Percentiles rank a stretch among this genome's conserved stretches.
phyloP scores from a whole-genome alignment of 2,329 filamentous ascomycete genomes.

The Sclerotinia subarctica region DNA sequence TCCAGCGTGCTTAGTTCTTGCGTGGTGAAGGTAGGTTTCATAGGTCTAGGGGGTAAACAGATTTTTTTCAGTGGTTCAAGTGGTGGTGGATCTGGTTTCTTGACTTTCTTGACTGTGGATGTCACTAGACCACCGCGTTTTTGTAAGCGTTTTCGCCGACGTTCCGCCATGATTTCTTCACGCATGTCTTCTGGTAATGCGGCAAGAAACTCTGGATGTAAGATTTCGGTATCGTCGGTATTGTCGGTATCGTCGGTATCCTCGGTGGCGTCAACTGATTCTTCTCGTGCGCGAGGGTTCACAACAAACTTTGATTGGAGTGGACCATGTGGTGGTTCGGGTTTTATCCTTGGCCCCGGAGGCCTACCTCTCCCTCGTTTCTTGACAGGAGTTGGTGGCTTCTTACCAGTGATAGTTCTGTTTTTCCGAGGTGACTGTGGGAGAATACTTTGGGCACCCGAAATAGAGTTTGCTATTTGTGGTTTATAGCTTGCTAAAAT shows the following conservation, averaged over 20 bases:
- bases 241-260: too few species aligned
- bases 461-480: slow-evolving; percentile 24
- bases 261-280: slow-evolving; percentile 58
- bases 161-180: slow-evolving; percentile 73
- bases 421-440: slow-evolving; percentile 55
- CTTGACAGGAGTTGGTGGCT: slow-evolving; percentile 56
- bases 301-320: slow-evolving; percentile 18
- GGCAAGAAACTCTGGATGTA: slow-evolving; percentile 65
- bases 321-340: slow-evolving; percentile 9
- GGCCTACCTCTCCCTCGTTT: slow-evolving; percentile 47
- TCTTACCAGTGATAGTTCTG: slow-evolving; percentile 39
- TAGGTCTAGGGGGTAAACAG: slow-evolving; percentile 48
- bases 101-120: slow-evolving; percentile 24
- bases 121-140: slow-evolving; percentile 44
- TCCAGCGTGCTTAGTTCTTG: slow-evolving; percentile 50
- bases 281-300: slow-evolving; percentile 41
- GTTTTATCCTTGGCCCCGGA: slow-evolving; percentile 40
- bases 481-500: slow-evolving; percentile 67
- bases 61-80: slow-evolving; percentile 39
- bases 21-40: slow-evolving; percentile 60
- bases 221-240: slow-evolving; percentile 59
- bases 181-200: slow-evolving; percentile 80
- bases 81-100: slow-evolving; percentile 26
- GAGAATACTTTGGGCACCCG: slow-evolving; percentile 38
- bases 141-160: slow-evolving; percentile 59